Base-by-base conservation (phyloP, 306 rosid genomes). In the Ormosia emarginata region DNA sequence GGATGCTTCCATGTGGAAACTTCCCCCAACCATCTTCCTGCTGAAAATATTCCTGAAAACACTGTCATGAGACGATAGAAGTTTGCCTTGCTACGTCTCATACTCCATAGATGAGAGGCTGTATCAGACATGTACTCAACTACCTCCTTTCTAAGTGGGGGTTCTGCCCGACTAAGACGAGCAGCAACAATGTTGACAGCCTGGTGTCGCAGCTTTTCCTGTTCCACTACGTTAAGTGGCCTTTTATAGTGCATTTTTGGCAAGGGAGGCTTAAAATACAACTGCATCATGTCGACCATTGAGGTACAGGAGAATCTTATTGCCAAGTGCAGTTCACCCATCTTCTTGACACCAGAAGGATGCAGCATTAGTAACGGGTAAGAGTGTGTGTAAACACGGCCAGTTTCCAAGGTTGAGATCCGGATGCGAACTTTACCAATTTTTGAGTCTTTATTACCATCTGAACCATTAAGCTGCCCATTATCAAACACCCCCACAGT, bases 71-170 rank as follows among this genome's bases (percentile, higher is more conserved):
- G 34, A 47, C 98, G 87, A 85, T 86, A 87, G 84, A 93, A 95
- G 90, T 95, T 95, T 0, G 99, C 99, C 91, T 95, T 95, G 92
- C 98, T 95, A 13, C 97, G 92, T 61, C 99, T 90, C 99, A 92
- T 95, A 90, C 99, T 93, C 95, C 95, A 95, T 12, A 95, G 90
- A 89, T 95, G 98, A 52, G 94, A 85, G 63, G 92, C 88, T 3
- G 90, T 87, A 77, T 95, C 99, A 18, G 94, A 95, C 98, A 95
- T 93, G 90, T 86, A 95, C 71, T 95, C 99, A 65, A 95, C 88
- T 6, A 93, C 93, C 86, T 95, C 99, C 87, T 85, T 90, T 75
- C 93, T 86, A 6, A 95, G 96, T 5, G 99, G 94, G 4, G 98
- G 99, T 77, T 95, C 99, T 3, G 98, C 90, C 40, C 98, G 84